Conservation (phyloP, 1,284 basidiomycete species). For the Trametes hirsuta region DNA sequence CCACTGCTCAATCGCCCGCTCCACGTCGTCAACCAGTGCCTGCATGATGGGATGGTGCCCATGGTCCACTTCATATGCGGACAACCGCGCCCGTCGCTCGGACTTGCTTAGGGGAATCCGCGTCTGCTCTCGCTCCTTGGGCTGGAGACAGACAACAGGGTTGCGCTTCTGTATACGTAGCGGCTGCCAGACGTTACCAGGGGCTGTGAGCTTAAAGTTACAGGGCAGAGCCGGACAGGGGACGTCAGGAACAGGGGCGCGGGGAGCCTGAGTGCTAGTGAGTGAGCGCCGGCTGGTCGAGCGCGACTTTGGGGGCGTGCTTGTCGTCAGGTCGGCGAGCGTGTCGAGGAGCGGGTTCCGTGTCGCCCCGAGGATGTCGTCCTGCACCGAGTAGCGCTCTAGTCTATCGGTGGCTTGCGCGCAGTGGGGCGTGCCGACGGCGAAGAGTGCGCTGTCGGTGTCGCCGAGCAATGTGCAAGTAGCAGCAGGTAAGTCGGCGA, state of each 20-base stretch:
- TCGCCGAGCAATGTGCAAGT: background rate
- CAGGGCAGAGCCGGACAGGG: background rate
- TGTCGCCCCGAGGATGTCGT: conserved; percentile 8
- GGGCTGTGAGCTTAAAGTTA: background rate
- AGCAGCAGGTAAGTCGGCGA: background rate
- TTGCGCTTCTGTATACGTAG: conserved; percentile 4
- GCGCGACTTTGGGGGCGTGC: conserved; percentile 14
- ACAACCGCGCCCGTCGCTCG: conserved; percentile 13
- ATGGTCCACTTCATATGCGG: conserved; percentile 11
- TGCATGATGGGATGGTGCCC: conserved; percentile 19
- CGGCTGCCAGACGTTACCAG: conserved; percentile 2
- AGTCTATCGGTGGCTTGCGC: conserved; percentile 10
- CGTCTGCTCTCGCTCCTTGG: background rate
- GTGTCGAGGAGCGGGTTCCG: conserved; percentile 6
- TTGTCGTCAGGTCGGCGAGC: conserved; percentile 6
- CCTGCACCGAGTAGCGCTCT: conserved; percentile 16
- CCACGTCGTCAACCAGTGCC: conserved; percentile 16
- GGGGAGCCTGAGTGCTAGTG: background rate
- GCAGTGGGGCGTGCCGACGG: background rate
- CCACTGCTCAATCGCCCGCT: conserved; percentile 20
- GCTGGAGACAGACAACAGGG: background rate
- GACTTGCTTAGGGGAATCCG: conserved; percentile 5
- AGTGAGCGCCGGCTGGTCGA: background rate
- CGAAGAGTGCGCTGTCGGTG: background rate
- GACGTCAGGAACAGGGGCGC: background rate